Conservation (phyloP, 805 yeast genomes). For the Starmerella bombi region DNA sequence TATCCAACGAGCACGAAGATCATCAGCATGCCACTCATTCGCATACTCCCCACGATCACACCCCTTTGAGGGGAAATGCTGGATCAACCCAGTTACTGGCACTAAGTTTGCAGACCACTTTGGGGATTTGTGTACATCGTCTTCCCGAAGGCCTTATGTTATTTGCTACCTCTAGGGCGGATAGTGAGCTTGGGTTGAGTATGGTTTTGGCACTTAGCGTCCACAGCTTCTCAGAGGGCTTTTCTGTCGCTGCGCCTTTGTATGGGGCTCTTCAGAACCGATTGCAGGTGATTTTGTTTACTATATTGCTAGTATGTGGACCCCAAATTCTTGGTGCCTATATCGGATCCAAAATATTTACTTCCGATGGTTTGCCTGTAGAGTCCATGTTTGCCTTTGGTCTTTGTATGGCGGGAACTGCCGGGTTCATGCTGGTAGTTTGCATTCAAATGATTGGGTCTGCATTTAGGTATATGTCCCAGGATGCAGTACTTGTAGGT, state of each 20-base stretch:
- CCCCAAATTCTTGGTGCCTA: constrained; percentile 87
- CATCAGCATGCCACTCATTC: constrained; percentile 39
- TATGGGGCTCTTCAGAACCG: constrained; percentile 60
- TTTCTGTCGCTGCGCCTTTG: constrained; percentile 81
- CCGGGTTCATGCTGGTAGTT: constrained; percentile 74
- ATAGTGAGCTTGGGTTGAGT: constrained; percentile 57
- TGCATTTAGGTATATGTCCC: constrained; percentile 60
- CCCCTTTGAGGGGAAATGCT: constrained; percentile 31
- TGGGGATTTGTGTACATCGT: constrained; percentile 80
- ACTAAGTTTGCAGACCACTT: constrained; percentile 78
- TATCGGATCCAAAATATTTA: constrained; percentile 31
- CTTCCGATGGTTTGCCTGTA: constrained; percentile 37
- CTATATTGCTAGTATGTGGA: constrained; percentile 62
- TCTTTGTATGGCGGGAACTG: constrained; percentile 51
- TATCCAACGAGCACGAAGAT: constrained; percentile 5
- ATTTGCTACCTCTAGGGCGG: constrained; percentile 58
- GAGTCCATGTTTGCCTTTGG: constrained; percentile 38
- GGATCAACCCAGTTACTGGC: constrained; percentile 67
- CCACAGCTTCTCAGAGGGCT: constrained; percentile 90
- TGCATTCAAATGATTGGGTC: constrained; percentile 78
- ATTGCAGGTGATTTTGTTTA: constrained; percentile 46
- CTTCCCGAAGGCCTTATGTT: constrained; percentile 92
- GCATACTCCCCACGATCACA: constrained; percentile 40
- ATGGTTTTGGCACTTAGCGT: constrained; percentile 75
- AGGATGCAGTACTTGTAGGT: constrained; percentile 46